Conservation (phyloP, 2,329 filamentous ascomycete species). For the Penicillium frequentans region DNA sequence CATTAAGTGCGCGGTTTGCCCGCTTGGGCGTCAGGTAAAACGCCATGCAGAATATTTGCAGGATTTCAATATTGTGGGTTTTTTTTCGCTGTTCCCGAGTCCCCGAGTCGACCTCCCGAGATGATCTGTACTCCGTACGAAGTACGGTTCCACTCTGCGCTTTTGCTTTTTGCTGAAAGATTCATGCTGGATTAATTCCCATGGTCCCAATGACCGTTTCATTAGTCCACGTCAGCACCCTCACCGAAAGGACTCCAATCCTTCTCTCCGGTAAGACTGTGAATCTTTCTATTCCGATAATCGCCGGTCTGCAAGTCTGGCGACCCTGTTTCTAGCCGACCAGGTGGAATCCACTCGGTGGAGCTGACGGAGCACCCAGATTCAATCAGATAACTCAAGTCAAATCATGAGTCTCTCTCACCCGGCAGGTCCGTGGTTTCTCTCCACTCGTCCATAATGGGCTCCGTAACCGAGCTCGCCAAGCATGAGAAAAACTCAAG, state of each 20-base stretch:
- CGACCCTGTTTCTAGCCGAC: slow-evolving; percentile 6
- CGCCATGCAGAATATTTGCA: neutral
- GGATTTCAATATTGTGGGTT: neutral
- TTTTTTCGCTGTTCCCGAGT: neutral
- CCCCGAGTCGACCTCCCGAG: neutral
- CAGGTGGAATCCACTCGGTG: slow-evolving; percentile 19
- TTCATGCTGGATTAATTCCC: neutral
- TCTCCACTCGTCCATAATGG: slow-evolving; percentile 16
- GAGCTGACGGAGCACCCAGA: slow-evolving; percentile 23
- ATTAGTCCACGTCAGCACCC: neutral
- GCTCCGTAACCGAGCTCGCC: slow-evolving; percentile 20
- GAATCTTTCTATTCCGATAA: neutral
- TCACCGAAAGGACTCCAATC: neutral
- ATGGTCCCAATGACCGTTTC: neutral
- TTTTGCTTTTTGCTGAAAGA: neutral
- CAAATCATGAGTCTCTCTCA: slow-evolving; percentile 16
- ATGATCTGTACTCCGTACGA: neutral
- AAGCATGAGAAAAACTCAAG: slow-evolving; percentile 10
- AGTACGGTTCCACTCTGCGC: neutral
- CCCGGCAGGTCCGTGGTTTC: slow-evolving; percentile 11
- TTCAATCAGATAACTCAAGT: slow-evolving; percentile 24
- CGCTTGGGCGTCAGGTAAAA: neutral
- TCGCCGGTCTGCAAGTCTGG: neutral
- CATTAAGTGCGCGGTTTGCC: neutral
- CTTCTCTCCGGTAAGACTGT: neutral